Conservation (phyloP, 495 filamentous ascomycete genomes). For the Tuber calosporum region DNA sequence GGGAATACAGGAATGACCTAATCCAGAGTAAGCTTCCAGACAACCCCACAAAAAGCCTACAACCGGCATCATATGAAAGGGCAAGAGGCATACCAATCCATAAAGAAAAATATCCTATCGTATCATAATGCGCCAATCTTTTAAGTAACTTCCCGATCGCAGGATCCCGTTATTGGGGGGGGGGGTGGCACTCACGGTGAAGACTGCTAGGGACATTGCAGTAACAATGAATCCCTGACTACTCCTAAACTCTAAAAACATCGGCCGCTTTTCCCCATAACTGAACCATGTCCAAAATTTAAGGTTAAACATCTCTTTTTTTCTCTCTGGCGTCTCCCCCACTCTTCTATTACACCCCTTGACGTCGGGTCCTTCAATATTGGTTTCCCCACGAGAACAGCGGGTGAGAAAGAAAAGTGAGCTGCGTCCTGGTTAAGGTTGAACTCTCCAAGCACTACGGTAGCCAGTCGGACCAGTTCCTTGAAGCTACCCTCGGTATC, state of each 20-base stretch:
- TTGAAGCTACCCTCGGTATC: not conserved
- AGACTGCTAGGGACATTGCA: constrained; percentile 51
- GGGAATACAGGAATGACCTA: constrained; percentile 79
- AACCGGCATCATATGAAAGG: not conserved
- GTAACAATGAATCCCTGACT: constrained; percentile 47
- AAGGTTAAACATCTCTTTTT: not conserved
- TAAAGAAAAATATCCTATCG: constrained; percentile 81
- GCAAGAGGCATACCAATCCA: constrained; percentile 50
- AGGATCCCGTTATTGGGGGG: not conserved
- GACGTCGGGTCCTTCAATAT: not conserved
- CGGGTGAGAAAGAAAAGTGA: not conserved
- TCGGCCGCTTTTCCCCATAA: constrained; percentile 32
- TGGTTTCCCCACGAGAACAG: not conserved
- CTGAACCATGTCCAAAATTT: constrained; percentile 23
- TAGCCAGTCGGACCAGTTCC: not conserved
- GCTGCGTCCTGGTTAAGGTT: not conserved
- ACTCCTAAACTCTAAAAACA: constrained; percentile 42
- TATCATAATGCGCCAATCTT: constrained; percentile 22
- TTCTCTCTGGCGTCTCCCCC: not conserved
- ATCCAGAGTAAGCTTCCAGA: constrained; percentile 4
- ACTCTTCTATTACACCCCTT: not conserved
- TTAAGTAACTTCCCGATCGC: constrained; percentile 12
- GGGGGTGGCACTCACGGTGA: constrained; percentile 46
- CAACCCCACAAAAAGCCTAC: not conserved
- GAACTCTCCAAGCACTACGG: not conserved